Base-by-base conservation (phyloP, 352 stramenopile species). In the Nothophytophthora sp. region DNA sequence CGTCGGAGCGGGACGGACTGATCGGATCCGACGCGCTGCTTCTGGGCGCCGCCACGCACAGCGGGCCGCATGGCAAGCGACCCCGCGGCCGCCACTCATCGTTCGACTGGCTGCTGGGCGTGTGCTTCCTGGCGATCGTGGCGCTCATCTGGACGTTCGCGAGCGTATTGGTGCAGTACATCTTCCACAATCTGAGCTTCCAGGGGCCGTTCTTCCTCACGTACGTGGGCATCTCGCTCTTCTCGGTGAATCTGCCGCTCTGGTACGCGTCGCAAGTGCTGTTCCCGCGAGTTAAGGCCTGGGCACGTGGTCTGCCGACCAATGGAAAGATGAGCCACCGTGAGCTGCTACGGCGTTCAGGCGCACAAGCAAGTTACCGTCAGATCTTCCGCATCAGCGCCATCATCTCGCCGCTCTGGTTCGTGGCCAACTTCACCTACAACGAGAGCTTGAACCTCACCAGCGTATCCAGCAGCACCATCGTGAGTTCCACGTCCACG, bases 391-490 rank as follows among this genome's bases (percentile, higher is more conserved):
- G 50, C 12, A 76, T 76, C 43, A 85, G 77, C 23, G 63, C 81
- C 34, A 76, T 90, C 59, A 73, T 99, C 53, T 89, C 86, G 34
- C 92, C 92, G 9, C 60, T 98, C 18, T 99, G 95, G 94, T 98
- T 98, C 65, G 45, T 96, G 19, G 92, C 92, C 28, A 98, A 98
- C 58, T 97, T 88, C 45, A 81, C 86, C 32, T 98, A 98, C 74
- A 98, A 98, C 68, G 65, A 88, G 33, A 95, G 76, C 33, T 63
- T 98, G 12, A 77, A 86, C 57, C 86, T 88, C 57, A 98, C 92
- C n/a, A 87, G 82, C 34, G 95, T 99, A 23, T 97, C 92, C 22
- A 97, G 83, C 60, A 97, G 77, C 43, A 99, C 96, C 10, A 96
- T 99, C 28, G 86, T 99, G 43, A 94, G 82, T 50, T 93, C 84